These are phyloP conservation scores for Zalaria obscura DNA, from an alignment of 2,329 filamentous ascomycete species.

Conservation along the genomic window DNA sequence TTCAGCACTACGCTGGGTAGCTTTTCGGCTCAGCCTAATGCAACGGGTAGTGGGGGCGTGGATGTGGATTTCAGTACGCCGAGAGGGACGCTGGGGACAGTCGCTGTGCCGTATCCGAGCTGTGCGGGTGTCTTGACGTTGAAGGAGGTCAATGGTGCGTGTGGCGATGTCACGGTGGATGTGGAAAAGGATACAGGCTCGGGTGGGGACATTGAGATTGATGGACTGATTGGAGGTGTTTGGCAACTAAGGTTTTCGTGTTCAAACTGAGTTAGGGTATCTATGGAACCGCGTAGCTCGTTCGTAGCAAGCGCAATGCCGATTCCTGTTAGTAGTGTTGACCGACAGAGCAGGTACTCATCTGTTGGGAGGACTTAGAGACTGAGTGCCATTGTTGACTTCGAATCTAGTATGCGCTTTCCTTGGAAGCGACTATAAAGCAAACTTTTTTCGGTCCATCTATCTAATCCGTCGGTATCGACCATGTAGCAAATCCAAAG, in stretches of 20 bases:
- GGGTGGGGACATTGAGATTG: conserved; percentile 6
- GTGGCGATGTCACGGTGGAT: conserved; percentile 4
- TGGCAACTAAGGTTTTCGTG: conserved; percentile 4
- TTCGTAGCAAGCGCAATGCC: no score
- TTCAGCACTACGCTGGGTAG: conserved; percentile 2
- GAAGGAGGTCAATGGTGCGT: conserved; percentile 2
- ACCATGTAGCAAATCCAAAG: no score
- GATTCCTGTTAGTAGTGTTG: no score
- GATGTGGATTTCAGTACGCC: conserved; percentile 3
- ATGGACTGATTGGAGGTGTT: conserved; percentile 5
- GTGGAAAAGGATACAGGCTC: conserved; percentile 1
- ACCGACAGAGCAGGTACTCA: no score
- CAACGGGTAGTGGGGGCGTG: conserved; percentile 1
- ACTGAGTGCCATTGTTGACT: no score
- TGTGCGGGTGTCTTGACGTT: conserved; percentile 5
- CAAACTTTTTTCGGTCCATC: no score
- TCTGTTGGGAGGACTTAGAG: no score
- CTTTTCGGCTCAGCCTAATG: conserved; percentile 5
- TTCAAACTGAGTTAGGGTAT: no score
- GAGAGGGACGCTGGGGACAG: conserved; percentile 1
- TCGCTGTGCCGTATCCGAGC: conserved; percentile 5
- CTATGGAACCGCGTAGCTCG: no score
- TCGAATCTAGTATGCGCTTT: no score
- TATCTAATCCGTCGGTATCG: no score
- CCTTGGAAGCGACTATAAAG: no score